phyloP scores from a whole-genome alignment of 2,329 filamentous ascomycete genomes.

The Aureobasidium uvarum region DNA sequence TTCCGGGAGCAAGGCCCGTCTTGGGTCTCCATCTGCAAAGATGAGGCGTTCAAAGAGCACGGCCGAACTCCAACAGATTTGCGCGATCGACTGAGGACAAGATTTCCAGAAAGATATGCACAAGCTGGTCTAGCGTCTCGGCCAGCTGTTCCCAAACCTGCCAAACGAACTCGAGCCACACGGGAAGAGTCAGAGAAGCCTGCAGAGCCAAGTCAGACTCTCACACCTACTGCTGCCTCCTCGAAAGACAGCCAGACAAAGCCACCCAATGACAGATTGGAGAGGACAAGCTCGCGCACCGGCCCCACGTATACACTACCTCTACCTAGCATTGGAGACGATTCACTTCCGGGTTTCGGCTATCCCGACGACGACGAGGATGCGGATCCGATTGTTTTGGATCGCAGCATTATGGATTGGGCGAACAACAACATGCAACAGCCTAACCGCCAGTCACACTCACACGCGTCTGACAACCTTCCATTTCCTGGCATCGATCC shows the following conservation, averaged over 20 bases:
- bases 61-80: slow-evolving; percentile 58
- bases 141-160: slow-evolving; percentile 33
- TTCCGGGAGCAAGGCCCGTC: slow-evolving; percentile 59
- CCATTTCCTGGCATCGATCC: slow-evolving; percentile 32
- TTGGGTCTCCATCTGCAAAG: slow-evolving; percentile 60
- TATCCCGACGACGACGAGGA: slow-evolving; percentile 31
- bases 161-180: slow-evolving; percentile 22
- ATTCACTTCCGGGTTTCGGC: slow-evolving; percentile 32
- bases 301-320: slow-evolving; percentile 30
- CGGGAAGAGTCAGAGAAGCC: slow-evolving; percentile 2
- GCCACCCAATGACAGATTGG: neutral
- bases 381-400: slow-evolving; percentile 37
- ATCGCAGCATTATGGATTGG: slow-evolving; percentile 40
- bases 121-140: slow-evolving; percentile 47
- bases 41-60: slow-evolving; percentile 52
- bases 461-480: neutral
- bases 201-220: neutral
- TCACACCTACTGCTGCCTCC: neutral
- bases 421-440: slow-evolving; percentile 27
- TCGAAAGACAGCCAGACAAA: neutral
- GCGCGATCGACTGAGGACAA: slow-evolving; percentile 60
- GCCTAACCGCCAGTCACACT: neutral
- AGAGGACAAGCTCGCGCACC: neutral
- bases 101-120: slow-evolving; percentile 58
- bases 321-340: slow-evolving; percentile 32